Conservation (phyloP, 805 yeast species). For the Monosporozyma siamensis region DNA sequence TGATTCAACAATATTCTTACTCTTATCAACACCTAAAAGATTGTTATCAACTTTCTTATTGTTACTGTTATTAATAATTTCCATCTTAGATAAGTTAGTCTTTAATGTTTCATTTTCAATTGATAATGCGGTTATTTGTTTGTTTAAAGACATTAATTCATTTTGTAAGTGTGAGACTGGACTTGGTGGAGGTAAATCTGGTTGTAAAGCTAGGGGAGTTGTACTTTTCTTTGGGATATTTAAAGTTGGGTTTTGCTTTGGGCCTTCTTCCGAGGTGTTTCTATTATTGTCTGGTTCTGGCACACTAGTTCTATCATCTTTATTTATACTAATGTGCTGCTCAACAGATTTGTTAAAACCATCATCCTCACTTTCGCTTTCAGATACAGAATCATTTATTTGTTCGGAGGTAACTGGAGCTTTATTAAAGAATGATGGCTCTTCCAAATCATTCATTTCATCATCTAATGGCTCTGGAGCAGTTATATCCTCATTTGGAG, state of each 20-base stretch:
- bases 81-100: constrained; percentile 38
- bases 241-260: background rate
- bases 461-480: background rate
- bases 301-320: background rate
- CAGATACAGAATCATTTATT: background rate
- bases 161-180: constrained; percentile 12
- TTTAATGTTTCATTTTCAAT: constrained; percentile 30
- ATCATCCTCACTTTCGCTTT: background rate
- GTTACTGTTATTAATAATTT: constrained; percentile 30
- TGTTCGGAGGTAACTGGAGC: background rate
- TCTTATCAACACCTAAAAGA: background rate
- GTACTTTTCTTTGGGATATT: background rate
- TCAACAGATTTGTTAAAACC: background rate
- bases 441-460: background rate
- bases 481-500: constrained; percentile 1
- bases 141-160: constrained; percentile 17
- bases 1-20: background rate
- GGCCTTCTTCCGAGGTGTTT: too few relatives aligned
- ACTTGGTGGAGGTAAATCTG: background rate
- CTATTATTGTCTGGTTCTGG: too few relatives aligned
- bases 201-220: background rate
- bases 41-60: background rate
- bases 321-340: too few relatives aligned
- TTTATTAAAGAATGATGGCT: too few relatives aligned
- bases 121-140: constrained; percentile 22